A percentile compares a stretch with the other conserved stretches of the same genome.
These are phyloP conservation scores for Akanthomyces lecanii DNA, from an alignment of 2,329 filamentous ascomycete genomes.

Conservation along the genomic window DNA sequence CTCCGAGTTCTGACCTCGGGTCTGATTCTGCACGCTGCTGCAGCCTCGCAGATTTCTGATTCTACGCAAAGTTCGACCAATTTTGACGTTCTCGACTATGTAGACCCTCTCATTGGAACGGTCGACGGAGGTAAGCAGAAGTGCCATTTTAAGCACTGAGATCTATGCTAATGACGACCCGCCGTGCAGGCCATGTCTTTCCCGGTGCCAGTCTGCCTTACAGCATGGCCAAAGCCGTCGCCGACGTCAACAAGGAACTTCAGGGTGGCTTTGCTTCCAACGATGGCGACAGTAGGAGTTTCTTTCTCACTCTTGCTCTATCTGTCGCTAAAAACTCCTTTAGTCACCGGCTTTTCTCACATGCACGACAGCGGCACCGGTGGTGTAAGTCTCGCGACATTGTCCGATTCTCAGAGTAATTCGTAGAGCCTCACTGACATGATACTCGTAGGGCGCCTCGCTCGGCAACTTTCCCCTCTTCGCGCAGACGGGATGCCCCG, in stretches of 20 bases:
- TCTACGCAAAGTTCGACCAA: background rate
- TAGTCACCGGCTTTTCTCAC: slow-evolving; percentile 30
- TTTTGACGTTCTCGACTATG: slow-evolving; percentile 23
- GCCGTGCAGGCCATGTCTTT: slow-evolving; percentile 26
- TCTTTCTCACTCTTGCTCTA: background rate
- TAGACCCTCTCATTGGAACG: slow-evolving; percentile 28
- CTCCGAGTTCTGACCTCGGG: background rate
- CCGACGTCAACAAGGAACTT: slow-evolving; percentile 25
- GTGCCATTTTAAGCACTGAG: background rate
- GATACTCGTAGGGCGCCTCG: slow-evolving; percentile 33
- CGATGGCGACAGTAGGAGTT: slow-evolving; percentile 22
- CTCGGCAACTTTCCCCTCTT: slow-evolving; percentile 52
- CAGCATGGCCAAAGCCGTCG: slow-evolving; percentile 29
- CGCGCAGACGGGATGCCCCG: slow-evolving; percentile 42
- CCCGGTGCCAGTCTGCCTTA: slow-evolving; percentile 28
- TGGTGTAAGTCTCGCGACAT: slow-evolving; percentile 25
- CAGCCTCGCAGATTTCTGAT: background rate
- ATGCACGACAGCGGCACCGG: slow-evolving; percentile 30
- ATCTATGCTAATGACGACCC: background rate
- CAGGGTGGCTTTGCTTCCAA: slow-evolving; percentile 27
- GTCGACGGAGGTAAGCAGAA: slow-evolving; percentile 23
- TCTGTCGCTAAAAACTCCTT: background rate
- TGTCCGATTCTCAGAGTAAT: background rate
- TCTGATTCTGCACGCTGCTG: background rate
- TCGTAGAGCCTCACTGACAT: background rate